phyloP scores from a whole-genome alignment of 2,329 filamentous ascomycete species.

The Pseudocercospora crystallina region DNA sequence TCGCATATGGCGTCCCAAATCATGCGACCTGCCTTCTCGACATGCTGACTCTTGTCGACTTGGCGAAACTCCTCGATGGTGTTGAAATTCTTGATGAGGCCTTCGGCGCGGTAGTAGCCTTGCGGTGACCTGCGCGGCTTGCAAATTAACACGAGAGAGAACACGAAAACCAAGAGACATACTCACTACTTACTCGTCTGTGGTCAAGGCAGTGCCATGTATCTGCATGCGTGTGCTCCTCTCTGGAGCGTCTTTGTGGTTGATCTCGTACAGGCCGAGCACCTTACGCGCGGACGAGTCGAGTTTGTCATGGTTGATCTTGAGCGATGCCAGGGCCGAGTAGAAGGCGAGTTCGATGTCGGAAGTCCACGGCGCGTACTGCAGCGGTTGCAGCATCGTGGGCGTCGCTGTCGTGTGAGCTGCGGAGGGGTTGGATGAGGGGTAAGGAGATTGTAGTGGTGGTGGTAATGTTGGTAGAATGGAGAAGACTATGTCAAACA shows the following conservation, averaged over 20 bases:
- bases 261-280: slow-evolving; percentile 85
- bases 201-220: slow-evolving; percentile 79
- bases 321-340: slow-evolving; percentile 82
- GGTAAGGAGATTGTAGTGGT: background rate
- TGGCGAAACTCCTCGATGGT: slow-evolving; percentile 91
- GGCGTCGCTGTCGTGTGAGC: background rate
- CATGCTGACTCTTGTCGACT: slow-evolving; percentile 73
- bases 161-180: background rate
- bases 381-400: slow-evolving; percentile 44
- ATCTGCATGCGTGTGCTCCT: slow-evolving; percentile 88
- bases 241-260: slow-evolving; percentile 66
- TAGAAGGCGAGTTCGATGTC: slow-evolving; percentile 97
- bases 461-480: background rate
- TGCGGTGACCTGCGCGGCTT: slow-evolving; percentile 58
- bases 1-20: slow-evolving; percentile 98
- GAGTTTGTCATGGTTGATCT: slow-evolving; percentile 96
- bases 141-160: background rate
- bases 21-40: slow-evolving; percentile 78
- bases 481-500: background rate
- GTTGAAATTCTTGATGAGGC: slow-evolving; percentile 93
- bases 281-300: slow-evolving; percentile 88
- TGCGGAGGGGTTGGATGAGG: slow-evolving; percentile 1
- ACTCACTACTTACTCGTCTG: slow-evolving; percentile 66
- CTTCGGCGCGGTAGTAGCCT: slow-evolving; percentile 78
- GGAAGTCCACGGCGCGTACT: slow-evolving; percentile 87